Percentiles rank a stretch among this genome's conserved stretches.
Conservation (phyloP, 2,329 filamentous ascomycete genomes). For the Xylariaceae sp. region DNA sequence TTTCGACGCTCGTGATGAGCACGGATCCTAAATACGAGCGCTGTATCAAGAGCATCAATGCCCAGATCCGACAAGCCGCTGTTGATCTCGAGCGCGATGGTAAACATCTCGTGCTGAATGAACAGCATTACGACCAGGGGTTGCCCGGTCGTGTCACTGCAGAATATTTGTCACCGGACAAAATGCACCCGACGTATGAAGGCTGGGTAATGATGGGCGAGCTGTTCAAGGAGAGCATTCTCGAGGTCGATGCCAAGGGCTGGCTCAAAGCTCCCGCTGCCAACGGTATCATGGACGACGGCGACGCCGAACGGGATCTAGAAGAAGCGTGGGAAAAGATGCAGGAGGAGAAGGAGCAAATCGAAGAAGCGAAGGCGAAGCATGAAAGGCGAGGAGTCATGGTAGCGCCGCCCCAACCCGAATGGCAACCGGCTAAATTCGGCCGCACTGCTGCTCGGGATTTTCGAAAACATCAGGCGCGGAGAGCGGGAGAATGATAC, state of each 20-base stretch:
- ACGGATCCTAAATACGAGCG: conserved; percentile 21
- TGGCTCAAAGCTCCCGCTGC: conserved; percentile 17
- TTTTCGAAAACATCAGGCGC: neutral
- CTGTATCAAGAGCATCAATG: conserved; percentile 30
- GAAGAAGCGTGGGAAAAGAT: conserved; percentile 7
- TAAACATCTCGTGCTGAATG: conserved; percentile 22
- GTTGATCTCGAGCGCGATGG: conserved; percentile 25
- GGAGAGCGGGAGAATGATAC: too few species aligned
- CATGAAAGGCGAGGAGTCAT: neutral
- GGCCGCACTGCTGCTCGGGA: neutral
- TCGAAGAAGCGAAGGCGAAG: neutral
- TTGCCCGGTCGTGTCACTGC: conserved; percentile 22
- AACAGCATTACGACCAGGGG: conserved; percentile 30
- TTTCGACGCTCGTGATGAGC: conserved; percentile 29
- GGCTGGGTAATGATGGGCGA: conserved; percentile 23
- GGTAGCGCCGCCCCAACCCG: neutral
- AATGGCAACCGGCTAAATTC: too few species aligned
- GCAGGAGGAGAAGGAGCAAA: neutral
- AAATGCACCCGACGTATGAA: conserved; percentile 20
- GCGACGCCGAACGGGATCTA: conserved; percentile 19
- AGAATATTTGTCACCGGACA: conserved; percentile 19
- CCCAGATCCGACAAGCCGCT: conserved; percentile 30
- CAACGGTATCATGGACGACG: conserved; percentile 19
- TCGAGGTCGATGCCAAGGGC: conserved; percentile 14
- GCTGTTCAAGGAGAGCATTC: conserved; percentile 20